Conservation (phyloP, 768 basidiomycete genomes). For the Psilocybe cubensis region DNA sequence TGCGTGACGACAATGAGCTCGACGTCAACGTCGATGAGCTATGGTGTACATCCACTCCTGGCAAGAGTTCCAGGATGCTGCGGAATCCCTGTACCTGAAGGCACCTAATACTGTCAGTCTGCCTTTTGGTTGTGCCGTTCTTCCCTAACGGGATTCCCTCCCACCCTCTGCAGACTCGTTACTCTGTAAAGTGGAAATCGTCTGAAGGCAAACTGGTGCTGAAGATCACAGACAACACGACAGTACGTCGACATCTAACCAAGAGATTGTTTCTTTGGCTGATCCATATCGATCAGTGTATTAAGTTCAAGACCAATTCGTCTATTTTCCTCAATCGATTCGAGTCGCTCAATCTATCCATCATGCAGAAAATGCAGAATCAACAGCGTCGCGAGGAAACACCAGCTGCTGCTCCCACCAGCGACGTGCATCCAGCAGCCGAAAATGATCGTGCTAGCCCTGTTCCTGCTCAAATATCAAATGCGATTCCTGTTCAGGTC, state of each 20-base stretch:
- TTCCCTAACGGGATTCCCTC: slow-evolving; percentile 2
- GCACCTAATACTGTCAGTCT: slow-evolving; percentile 79
- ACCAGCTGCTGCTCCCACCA: slow-evolving; percentile 26
- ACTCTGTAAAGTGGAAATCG: slow-evolving; percentile 90
- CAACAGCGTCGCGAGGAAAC: slow-evolving; percentile 37
- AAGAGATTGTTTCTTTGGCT: background rate
- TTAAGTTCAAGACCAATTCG: slow-evolving; percentile 96
- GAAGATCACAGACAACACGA: slow-evolving; percentile 91
- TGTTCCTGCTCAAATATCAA: slow-evolving; percentile 34
- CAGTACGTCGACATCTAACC: slow-evolving; percentile 51
- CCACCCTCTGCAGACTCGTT: slow-evolving; percentile 66
- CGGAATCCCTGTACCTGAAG: slow-evolving; percentile 81
- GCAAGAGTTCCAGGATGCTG: slow-evolving; percentile 91
- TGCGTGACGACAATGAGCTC: slow-evolving; percentile 19
- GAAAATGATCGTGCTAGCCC: slow-evolving; percentile 29
- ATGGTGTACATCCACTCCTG: slow-evolving; percentile 92
- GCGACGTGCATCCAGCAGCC: slow-evolving; percentile 14
- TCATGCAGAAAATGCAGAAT: slow-evolving; percentile 90
- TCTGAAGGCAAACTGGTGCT: slow-evolving; percentile 87
- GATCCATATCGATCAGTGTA: slow-evolving; percentile 58
- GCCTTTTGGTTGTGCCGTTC: slow-evolving; percentile 11
- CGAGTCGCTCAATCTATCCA: slow-evolving; percentile 84
- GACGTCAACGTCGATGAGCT: slow-evolving; percentile 45
- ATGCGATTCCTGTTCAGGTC: slow-evolving; percentile 32
- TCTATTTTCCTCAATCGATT: slow-evolving; percentile 97